These are phyloP conservation scores for Ophiostoma montium DNA, from an alignment of 2,329 filamentous ascomycete genomes.

Conservation along the genomic window DNA sequence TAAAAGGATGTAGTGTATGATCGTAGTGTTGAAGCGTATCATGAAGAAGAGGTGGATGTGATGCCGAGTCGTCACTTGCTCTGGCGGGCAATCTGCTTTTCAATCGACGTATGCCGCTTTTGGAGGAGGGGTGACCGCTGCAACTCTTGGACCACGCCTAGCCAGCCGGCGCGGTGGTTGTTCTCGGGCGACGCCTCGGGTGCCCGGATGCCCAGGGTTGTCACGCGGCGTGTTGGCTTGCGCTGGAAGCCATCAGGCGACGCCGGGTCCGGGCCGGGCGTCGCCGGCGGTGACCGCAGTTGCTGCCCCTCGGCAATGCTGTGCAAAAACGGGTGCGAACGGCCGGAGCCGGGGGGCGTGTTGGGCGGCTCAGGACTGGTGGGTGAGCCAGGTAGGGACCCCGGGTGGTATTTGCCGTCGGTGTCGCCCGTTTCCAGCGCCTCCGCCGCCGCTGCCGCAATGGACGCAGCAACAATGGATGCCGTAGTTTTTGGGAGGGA, in stretches of 20 bases:
- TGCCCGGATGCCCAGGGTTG: slow-evolving; percentile 30
- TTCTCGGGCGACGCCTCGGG: slow-evolving; percentile 29
- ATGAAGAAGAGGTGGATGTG: neutral
- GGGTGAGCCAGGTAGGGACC: neutral
- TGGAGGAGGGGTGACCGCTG: slow-evolving; percentile 47
- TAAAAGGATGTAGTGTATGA: neutral
- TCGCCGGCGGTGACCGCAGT: neutral
- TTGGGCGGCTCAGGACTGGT: neutral
- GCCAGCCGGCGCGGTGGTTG: slow-evolving; percentile 42
- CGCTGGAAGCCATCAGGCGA: slow-evolving; percentile 19
- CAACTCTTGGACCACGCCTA: slow-evolving; percentile 47
- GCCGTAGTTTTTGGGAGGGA: slow-evolving; percentile 19
- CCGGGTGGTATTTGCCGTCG: slow-evolving; percentile 3
- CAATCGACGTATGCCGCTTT: slow-evolving; percentile 48
- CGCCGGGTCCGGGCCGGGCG: slow-evolving; percentile 15
- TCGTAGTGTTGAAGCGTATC: neutral
- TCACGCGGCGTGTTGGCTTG: slow-evolving; percentile 36
- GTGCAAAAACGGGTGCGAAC: slow-evolving; percentile 5
- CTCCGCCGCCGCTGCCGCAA: slow-evolving; percentile 7
- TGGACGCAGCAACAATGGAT: slow-evolving; percentile 9
- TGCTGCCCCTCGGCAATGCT: slow-evolving; percentile 1
- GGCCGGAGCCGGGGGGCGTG: slow-evolving; percentile 1
- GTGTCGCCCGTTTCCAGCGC: slow-evolving; percentile 4
- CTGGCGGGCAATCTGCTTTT: slow-evolving; percentile 32
- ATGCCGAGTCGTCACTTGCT: neutral